Evolutionary conservation across 2,329 filamentous ascomycete species (phyloP).

Genomic region (Venturia pyrina): DNA sequence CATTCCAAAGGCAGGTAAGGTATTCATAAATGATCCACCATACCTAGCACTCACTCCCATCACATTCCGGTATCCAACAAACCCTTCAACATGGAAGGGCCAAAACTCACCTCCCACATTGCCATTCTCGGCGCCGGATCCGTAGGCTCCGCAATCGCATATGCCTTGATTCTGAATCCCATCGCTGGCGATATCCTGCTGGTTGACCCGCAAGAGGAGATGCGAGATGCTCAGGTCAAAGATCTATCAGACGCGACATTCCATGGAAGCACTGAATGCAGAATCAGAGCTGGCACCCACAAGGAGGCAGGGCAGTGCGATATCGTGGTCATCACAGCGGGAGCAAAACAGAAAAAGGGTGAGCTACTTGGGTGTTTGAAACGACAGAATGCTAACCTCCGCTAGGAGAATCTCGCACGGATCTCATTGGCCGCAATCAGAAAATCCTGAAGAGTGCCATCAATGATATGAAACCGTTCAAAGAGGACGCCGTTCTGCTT

Average conservation of each 20-base stretch:
- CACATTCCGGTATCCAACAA: background rate
- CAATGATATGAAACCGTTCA: constrained; percentile 39
- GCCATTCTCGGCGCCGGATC: constrained; percentile 43
- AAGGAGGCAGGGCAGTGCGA: constrained; percentile 44
- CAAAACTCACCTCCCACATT: constrained; percentile 29
- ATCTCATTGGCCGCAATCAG: constrained; percentile 39
- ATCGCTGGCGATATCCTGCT: constrained; percentile 43
- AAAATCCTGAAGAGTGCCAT: constrained; percentile 40
- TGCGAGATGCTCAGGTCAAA: constrained; percentile 40
- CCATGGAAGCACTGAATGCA: constrained; percentile 32
- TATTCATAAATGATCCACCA: background rate
- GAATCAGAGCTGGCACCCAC: constrained; percentile 34
- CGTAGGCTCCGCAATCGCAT: constrained; percentile 42
- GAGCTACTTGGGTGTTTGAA: background rate
- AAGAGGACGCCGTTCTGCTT: constrained; percentile 37
- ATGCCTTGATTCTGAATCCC: constrained; percentile 41
- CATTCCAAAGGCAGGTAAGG: too few species aligned
- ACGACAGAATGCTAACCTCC: background rate
- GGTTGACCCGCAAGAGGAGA: constrained; percentile 39
- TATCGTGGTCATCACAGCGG: constrained; percentile 45
- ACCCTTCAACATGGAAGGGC: background rate
- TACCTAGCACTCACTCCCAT: background rate
- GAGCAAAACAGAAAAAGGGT: constrained; percentile 40
- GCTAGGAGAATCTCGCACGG: constrained; percentile 34
- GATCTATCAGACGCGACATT: constrained; percentile 44